Conservation (phyloP, 1,284 basidiomycete species). For the Porogramme epimiltina region DNA sequence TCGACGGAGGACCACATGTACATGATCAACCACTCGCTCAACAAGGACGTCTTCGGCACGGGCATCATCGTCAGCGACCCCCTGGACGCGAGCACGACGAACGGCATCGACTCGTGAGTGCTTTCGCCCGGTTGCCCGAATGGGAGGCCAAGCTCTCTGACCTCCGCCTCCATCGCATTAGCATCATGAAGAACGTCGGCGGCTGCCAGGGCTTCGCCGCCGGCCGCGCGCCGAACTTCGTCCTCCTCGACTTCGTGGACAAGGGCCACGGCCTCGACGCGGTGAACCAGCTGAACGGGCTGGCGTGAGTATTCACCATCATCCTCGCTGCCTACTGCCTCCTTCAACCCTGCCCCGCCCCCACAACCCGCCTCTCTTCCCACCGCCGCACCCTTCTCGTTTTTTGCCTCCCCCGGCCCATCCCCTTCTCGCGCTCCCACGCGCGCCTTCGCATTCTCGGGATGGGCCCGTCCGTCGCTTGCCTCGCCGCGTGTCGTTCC, state of each 20-base stretch:
- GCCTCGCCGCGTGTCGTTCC: not conserved
- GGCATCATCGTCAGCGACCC: constrained; percentile 45
- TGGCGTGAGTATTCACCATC: constrained; percentile 27
- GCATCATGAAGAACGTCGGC: constrained; percentile 47
- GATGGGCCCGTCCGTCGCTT: not conserved
- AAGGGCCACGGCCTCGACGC: constrained; percentile 44
- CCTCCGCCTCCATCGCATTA: constrained; percentile 15
- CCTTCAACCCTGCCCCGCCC: not conserved
- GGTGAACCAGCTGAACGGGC: constrained; percentile 46
- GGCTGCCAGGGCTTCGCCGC: constrained; percentile 45
- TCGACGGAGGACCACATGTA: constrained; percentile 51
- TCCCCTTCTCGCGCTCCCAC: not conserved
- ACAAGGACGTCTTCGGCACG: constrained; percentile 38
- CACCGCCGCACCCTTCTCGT: not conserved
- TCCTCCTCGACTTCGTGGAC: constrained; percentile 54
- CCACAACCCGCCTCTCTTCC: not conserved
- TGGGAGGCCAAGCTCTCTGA: no score
- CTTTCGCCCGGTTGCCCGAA: not conserved
- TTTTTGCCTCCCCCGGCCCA: not conserved
- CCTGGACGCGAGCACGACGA: constrained; percentile 41
- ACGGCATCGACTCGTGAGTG: constrained; percentile 43
- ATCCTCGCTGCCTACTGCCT: not conserved
- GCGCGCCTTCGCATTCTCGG: not conserved
- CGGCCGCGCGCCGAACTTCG: constrained; percentile 48
- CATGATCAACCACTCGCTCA: constrained; percentile 60